These are phyloP conservation scores for Drechmeria coniospora DNA, from an alignment of 2,329 filamentous ascomycete genomes.

Conservation along the genomic window DNA sequence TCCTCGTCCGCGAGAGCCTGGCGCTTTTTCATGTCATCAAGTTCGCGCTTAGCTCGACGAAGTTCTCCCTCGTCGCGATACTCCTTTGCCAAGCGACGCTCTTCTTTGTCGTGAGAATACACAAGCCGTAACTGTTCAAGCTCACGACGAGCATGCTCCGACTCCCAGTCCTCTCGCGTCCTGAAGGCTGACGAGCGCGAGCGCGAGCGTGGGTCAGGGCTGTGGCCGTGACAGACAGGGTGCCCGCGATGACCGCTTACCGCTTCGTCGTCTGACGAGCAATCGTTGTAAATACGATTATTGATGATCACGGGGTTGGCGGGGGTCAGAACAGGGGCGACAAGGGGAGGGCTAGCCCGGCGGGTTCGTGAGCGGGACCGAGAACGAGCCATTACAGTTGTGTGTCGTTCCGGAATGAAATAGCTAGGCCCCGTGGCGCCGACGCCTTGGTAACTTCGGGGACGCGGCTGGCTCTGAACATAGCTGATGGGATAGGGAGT, in stretches of 20 bases:
- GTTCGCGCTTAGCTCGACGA: constrained; percentile 30
- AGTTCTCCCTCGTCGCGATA: constrained; percentile 33
- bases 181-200: constrained; percentile 19
- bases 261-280: constrained; percentile 27
- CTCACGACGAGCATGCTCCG: constrained; percentile 23
- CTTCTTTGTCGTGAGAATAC: constrained; percentile 21
- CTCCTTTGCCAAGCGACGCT: constrained; percentile 22
- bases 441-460: constrained; percentile 24
- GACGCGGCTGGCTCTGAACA: constrained; percentile 24
- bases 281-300: constrained; percentile 36
- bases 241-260: constrained; percentile 11
- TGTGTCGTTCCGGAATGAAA: constrained; percentile 29
- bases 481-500: constrained; percentile 28
- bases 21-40: constrained; percentile 29
- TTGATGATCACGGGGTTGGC: constrained; percentile 39
- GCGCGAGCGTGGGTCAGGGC: constrained; percentile 12
- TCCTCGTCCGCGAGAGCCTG: constrained; percentile 33
- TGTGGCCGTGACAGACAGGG: constrained; percentile 12
- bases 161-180: constrained; percentile 27
- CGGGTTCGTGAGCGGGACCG: constrained; percentile 26
- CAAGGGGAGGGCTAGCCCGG: constrained; percentile 22
- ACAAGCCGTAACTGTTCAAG: constrained; percentile 29
- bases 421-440: constrained; percentile 24
- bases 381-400: constrained; percentile 26
- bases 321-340: constrained; percentile 9